phyloP scores from a whole-genome alignment of 1,284 basidiomycete species.

The Paramarasmius palmivorus region DNA sequence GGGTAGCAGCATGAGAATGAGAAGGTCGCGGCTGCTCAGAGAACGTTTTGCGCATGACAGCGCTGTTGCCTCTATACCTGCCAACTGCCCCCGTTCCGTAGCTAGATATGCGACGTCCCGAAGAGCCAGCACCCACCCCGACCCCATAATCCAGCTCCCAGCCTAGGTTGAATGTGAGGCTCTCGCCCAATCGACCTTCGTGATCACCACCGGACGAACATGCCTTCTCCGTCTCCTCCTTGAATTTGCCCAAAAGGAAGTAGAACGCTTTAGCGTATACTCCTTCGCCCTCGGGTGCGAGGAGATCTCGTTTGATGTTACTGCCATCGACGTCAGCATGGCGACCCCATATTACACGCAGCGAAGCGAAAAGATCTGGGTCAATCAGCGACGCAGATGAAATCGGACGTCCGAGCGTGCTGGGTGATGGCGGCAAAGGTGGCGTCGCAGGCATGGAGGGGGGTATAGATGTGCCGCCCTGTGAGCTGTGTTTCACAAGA shows the following conservation, averaged over 20 bases:
- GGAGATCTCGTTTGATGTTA: conserved; percentile 62
- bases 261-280: conserved; percentile 93
- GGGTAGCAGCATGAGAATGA: no score
- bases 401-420: conserved; percentile 62
- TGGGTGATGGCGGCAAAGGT: conserved; percentile 63
- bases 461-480: conserved; percentile 33
- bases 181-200: conserved; percentile 13
- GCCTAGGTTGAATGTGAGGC: conserved; percentile 32
- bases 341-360: conserved; percentile 87
- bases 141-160: conserved; percentile 30
- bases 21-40: no score
- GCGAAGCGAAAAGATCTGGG: conserved; percentile 82
- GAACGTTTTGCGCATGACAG: no score
- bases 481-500: conserved; percentile 40
- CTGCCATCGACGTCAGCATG: conserved; percentile 54
- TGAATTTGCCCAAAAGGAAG: conserved; percentile 81
- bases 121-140: no score
- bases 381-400: conserved; percentile 78
- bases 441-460: conserved; percentile 38
- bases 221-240: conserved; percentile 75
- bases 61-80: not conserved
- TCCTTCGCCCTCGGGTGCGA: conserved; percentile 63
- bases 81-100: not conserved
- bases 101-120: not conserved
- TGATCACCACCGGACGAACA: conserved; percentile 28